These are phyloP conservation scores for Pleurotus cornucopiae DNA, from an alignment of 768 basidiomycete species.

Conservation along the genomic window DNA sequence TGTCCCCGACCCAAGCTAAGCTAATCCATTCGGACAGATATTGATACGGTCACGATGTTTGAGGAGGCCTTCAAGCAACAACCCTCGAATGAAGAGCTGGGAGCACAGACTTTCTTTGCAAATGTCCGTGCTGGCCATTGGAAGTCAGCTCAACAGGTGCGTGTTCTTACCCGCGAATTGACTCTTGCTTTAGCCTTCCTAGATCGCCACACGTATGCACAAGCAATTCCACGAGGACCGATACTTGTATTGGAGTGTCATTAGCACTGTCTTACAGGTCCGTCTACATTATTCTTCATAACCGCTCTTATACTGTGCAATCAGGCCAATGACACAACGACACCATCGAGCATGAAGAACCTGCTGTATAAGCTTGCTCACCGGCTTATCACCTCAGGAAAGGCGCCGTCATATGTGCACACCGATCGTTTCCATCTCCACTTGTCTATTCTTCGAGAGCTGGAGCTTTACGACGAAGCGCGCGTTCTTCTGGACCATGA, in stretches of 20 bases:
- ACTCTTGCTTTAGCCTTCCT: conserved; percentile 8
- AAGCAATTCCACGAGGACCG: conserved; percentile 81
- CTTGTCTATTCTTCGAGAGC: conserved; percentile 64
- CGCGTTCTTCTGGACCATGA: conserved; percentile 65
- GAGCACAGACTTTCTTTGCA: conserved; percentile 80
- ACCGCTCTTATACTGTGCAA: background rate
- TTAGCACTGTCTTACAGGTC: conserved; percentile 78
- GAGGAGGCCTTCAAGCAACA: conserved; percentile 83
- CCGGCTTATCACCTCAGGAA: conserved; percentile 60
- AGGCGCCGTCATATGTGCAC: conserved; percentile 57
- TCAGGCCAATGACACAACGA: conserved; percentile 70
- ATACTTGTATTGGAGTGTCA: conserved; percentile 81
- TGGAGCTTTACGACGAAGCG: conserved; percentile 68
- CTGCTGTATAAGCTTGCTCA: conserved; percentile 77
- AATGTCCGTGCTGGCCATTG: conserved; percentile 76
- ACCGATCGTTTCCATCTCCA: conserved; percentile 80
- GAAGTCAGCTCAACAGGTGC: conserved; percentile 82
- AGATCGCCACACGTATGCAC: conserved; percentile 80
- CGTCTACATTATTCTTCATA: conserved; percentile 3
- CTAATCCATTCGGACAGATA: conserved; percentile 36
- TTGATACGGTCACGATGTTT: conserved; percentile 80
- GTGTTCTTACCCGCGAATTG: background rate
- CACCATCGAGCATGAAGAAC: conserved; percentile 55
- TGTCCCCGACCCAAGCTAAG: background rate
- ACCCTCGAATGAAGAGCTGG: conserved; percentile 79